These are phyloP conservation scores for Zarea fungicola DNA, from an alignment of 2,329 filamentous ascomycete species.

Conservation along the genomic window DNA sequence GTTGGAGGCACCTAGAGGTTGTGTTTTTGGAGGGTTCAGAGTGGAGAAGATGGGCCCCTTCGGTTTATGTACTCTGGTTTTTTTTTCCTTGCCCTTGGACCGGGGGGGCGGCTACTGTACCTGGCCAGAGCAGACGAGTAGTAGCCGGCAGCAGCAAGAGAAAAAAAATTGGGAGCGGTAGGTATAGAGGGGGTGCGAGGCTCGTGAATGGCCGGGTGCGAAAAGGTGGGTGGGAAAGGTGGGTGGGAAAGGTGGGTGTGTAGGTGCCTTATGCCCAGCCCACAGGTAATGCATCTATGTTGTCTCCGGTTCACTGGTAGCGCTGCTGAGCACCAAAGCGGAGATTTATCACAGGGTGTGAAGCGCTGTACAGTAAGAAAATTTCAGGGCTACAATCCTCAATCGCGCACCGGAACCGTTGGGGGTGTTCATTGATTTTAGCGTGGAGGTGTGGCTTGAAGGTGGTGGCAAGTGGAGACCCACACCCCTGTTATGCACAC, in stretches of 20 bases:
- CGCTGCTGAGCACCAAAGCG: neutral
- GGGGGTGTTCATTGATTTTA: neutral
- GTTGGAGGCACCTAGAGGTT: slow-evolving; percentile 14
- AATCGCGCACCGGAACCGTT: slow-evolving; percentile 6
- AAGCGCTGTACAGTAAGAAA: too few species aligned
- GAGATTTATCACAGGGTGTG: neutral
- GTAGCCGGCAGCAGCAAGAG: slow-evolving; percentile 4
- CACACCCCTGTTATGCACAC: slow-evolving; percentile 5
- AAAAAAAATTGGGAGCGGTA: neutral
- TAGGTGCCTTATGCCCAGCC: too few species aligned
- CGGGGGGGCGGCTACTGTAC: slow-evolving; percentile 6
- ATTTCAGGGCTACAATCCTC: too few species aligned
- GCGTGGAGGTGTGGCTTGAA: slow-evolving; percentile 5
- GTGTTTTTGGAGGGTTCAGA: slow-evolving; percentile 16
- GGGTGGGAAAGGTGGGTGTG: slow-evolving; percentile 7
- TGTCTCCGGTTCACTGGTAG: neutral
- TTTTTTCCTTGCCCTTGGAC: slow-evolving; percentile 11
- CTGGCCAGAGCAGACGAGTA: slow-evolving; percentile 5
- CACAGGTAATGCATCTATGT: neutral
- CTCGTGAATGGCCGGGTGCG: slow-evolving; percentile 6
- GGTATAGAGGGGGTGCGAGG: neutral
- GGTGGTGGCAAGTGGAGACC: slow-evolving; percentile 3
- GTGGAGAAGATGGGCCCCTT: slow-evolving; percentile 14
- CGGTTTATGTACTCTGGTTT: slow-evolving; percentile 12
- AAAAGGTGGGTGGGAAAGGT: neutral